phyloP scores from a whole-genome alignment of 192 early-diverging fungal species.

The Coemansia sp. region DNA sequence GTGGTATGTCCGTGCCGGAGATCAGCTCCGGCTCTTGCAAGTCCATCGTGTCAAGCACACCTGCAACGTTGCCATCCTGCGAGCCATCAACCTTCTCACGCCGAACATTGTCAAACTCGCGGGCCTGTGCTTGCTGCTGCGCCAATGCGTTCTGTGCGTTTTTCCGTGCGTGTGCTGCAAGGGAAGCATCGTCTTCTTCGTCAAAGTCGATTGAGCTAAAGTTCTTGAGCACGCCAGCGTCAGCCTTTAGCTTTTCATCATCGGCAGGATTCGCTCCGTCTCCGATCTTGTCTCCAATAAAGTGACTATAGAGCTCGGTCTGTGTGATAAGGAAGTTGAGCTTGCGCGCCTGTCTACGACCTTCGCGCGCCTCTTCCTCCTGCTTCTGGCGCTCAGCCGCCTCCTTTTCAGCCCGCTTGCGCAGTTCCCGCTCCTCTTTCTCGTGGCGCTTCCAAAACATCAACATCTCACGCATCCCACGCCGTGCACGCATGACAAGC shows the following conservation, averaged over 20 bases:
- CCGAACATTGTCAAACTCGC: conserved; percentile 68
- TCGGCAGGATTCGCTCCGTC: conserved; percentile 17
- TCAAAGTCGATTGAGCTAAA: conserved; percentile 80
- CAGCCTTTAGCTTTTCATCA: conserved; percentile 9
- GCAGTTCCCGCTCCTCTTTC: conserved; percentile 84
- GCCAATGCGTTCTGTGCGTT: conserved; percentile 79
- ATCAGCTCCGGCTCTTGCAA: conserved; percentile 83
- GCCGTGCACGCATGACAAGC: conserved; percentile 63
- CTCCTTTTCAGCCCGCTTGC: conserved; percentile 88
- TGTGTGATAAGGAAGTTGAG: conserved; percentile 92
- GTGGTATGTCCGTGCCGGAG: conserved; percentile 71
- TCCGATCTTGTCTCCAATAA: conserved; percentile 81
- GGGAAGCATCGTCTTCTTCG: conserved; percentile 69
- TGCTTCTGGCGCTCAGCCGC: conserved; percentile 73
- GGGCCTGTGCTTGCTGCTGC: conserved; percentile 66
- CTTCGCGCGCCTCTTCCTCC: conserved; percentile 84
- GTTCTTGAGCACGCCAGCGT: conserved; percentile 9
- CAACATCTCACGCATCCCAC: conserved; percentile 78
- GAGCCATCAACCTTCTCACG: conserved; percentile 16
- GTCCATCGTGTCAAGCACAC: conserved; percentile 78
- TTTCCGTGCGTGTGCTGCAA: conserved; percentile 69
- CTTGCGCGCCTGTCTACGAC: conserved; percentile 81
- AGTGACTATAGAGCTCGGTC: conserved; percentile 91
- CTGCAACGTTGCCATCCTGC: conserved; percentile 46
- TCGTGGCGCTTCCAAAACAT: conserved; percentile 91